Base-by-base conservation (phyloP, 768 basidiomycete species). In the Pluteus cervinus region DNA sequence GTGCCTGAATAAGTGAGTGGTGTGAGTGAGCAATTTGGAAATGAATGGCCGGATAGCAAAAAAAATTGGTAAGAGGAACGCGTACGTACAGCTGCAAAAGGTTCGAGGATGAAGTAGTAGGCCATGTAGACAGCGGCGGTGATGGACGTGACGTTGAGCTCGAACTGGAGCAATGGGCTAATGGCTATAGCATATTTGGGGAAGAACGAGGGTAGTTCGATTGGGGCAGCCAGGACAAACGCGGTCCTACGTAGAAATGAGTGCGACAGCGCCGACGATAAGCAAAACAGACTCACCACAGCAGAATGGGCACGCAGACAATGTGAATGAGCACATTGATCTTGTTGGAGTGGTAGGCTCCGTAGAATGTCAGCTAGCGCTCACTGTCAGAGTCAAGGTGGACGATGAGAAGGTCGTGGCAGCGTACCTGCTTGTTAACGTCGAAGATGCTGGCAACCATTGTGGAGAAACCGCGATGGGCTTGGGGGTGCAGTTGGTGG, bases 311-410 rank as follows among this genome's bases (percentile, higher is more conserved):
- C 9, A 94, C 90, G 46, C 79, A 90, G 42, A 87, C 52, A 48
- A 92, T 67, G 58, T 98, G 94, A 44, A 97, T 88, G 38, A 73
- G 58, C 46, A 97, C 63, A 57, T 98, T 98, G 44, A 78, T 62
- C 18, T 76, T 76, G 57, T 94, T 82, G 11, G 78, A 68, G 59
- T 96, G 92, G 61, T 96, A 96, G 35, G 90, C 82, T 14, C 89
- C 90, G 57, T 97, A 97, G 69, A 94, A 94, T 17, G 81, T 69
- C 53, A 97, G 73, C 90, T 96, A 43, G 17, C 36, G 39, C 22
- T 22, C 35, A 39, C 35, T 39, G 24, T 33, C 17, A 37, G n/a
- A n/a, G n/a, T 50, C 21, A 44, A 40, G 41, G 37, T 28, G 34
- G 30, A 36, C 17, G 10, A n/a, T 24, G 21, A 25, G 18, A 36